Evolutionary conservation across 2,329 filamentous ascomycete genomes (phyloP).

Genomic region (Daldinia eschscholtzii): DNA sequence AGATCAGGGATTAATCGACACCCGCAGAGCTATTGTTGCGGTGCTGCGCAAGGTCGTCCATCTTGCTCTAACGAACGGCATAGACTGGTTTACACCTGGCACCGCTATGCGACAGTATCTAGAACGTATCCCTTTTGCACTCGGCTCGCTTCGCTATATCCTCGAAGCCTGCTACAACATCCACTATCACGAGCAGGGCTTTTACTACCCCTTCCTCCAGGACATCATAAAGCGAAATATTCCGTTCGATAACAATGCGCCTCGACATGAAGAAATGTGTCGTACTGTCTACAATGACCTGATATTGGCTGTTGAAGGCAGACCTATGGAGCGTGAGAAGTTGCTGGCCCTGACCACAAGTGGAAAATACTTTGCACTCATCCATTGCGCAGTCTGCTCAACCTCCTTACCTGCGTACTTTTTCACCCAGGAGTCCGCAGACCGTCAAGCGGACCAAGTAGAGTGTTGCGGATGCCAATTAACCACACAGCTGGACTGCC

Average conservation of each 20-base stretch:
- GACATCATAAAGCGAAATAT: neutral
- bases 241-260: neutral
- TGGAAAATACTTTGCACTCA: neutral
- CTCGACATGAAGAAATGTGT: conserved; percentile 21
- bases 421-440: conserved; percentile 17
- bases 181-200: conserved; percentile 15
- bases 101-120: conserved; percentile 48
- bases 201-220: neutral
- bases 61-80: conserved; percentile 27
- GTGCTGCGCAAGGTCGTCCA: conserved; percentile 33
- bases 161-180: conserved; percentile 43
- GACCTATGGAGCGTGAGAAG: neutral
- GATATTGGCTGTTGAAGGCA: conserved; percentile 38
- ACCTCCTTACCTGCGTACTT: conserved; percentile 36
- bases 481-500: neutral
- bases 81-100: conserved; percentile 47
- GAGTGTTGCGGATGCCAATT: conserved; percentile 47
- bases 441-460: neutral
- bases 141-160: conserved; percentile 39
- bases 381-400: conserved; percentile 35
- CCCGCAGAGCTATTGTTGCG: conserved; percentile 32
- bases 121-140: conserved; percentile 44
- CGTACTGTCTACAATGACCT: conserved; percentile 40
- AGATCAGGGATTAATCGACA: conserved; percentile 39
- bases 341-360: conserved; percentile 6